Evolutionary conservation across 2,329 filamentous ascomycete species (phyloP).

Genomic region (Fusarium subtropicale): DNA sequence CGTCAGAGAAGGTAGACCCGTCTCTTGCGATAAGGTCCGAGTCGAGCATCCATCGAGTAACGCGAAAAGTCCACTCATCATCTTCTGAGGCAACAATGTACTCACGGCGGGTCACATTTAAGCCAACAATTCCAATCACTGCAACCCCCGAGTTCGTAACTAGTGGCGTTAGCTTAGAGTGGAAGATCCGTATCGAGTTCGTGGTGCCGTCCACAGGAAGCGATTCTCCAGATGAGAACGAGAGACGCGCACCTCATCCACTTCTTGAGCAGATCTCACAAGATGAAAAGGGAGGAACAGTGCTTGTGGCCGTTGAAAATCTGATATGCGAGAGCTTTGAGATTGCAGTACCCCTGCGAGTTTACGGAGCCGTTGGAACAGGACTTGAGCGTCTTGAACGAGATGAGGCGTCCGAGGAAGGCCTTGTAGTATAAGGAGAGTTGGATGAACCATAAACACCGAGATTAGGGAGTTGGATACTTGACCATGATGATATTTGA

Average conservation of each 20-base stretch:
- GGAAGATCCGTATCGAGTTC: conserved; percentile 92
- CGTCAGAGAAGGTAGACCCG: conserved; percentile 83
- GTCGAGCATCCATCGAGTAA: conserved; percentile 87
- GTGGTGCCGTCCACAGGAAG: conserved; percentile 74
- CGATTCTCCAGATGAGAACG: conserved; percentile 37
- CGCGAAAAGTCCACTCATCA: conserved; percentile 81
- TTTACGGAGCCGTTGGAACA: conserved; percentile 75
- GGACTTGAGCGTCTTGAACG: conserved; percentile 67
- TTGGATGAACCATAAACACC: conserved; percentile 22
- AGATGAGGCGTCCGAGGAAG: conserved; percentile 65
- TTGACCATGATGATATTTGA: conserved; percentile 16
- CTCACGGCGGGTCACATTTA: conserved; percentile 81
- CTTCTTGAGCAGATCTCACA: conserved; percentile 83
- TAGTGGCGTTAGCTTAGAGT: conserved; percentile 85
- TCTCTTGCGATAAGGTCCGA: conserved; percentile 85
- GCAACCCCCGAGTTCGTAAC: conserved; percentile 95
- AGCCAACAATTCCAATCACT: conserved; percentile 81
- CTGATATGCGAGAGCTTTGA: conserved; percentile 91
- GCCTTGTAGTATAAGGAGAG: conserved; percentile 53
- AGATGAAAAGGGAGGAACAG: conserved; percentile 79
- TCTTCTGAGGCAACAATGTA: conserved; percentile 87
- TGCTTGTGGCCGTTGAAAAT: conserved; percentile 82
- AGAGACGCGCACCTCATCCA: conserved; percentile 51
- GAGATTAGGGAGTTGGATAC: conserved; percentile 31
- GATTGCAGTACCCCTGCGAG: conserved; percentile 83